Evolutionary conservation across 2,329 filamentous ascomycete genomes (phyloP).

Genomic region (Stagonosporopsis cucurbitacearum): DNA sequence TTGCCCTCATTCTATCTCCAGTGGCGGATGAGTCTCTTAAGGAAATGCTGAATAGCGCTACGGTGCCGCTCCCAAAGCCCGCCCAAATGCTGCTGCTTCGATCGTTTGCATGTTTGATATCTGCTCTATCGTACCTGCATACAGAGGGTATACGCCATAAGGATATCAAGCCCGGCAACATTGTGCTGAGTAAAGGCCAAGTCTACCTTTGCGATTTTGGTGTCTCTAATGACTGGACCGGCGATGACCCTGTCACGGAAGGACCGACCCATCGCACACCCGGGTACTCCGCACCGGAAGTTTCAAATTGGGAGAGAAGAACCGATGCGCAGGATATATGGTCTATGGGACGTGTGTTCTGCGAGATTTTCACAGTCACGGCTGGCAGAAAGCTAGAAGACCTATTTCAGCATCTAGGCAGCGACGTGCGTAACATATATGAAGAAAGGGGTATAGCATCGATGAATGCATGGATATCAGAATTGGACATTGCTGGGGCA

Average conservation of each 20-base stretch:
- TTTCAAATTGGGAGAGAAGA: background rate
- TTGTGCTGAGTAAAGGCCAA: background rate
- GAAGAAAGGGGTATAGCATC: background rate
- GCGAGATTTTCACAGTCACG: conserved; percentile 7
- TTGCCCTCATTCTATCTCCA: background rate
- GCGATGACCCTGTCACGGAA: background rate
- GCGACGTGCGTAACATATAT: background rate
- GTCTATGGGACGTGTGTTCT: conserved; percentile 1
- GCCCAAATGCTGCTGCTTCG: background rate
- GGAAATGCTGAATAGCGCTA: background rate
- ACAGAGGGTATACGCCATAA: background rate
- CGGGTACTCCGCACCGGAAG: background rate
- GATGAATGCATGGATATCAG: background rate
- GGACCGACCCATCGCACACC: background rate
- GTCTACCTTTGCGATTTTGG: conserved; percentile 5
- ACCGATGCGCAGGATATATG: background rate
- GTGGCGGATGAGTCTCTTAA: background rate
- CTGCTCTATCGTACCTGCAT: background rate
- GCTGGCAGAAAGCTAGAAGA: background rate
- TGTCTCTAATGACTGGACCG: background rate
- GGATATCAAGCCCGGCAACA: conserved; percentile 1
- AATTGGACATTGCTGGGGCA: background rate
- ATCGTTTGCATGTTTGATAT: background rate
- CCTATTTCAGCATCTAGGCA: background rate
- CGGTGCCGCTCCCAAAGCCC: background rate